Evolutionary conservation across 1,139 yeast genomes (phyloP).

Genomic region (Blastobotrys capitulatus): DNA sequence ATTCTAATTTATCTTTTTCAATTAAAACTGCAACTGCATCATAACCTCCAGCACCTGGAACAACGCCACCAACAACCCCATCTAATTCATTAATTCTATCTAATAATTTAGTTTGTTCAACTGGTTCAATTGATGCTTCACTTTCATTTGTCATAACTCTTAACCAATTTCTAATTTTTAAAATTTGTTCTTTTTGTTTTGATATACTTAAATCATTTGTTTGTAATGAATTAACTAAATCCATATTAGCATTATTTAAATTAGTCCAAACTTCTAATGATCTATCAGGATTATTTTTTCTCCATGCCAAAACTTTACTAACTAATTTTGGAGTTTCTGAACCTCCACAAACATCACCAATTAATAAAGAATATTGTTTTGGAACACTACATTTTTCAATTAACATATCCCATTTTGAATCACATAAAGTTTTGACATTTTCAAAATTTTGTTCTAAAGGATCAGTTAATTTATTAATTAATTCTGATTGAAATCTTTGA

Average conservation of each 20-base stretch:
- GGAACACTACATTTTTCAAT: constrained; percentile 60
- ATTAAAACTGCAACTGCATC: constrained; percentile 83
- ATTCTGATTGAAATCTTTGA: constrained; percentile 49
- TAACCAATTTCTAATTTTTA: constrained; percentile 49
- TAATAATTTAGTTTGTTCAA: constrained; percentile 63
- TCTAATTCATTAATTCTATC: constrained; percentile 50
- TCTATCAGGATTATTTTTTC: constrained; percentile 44
- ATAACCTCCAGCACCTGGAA: constrained; percentile 98
- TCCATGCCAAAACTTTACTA: constrained; percentile 69
- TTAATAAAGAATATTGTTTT: constrained; percentile 55
- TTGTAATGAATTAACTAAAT: constrained; percentile 46
- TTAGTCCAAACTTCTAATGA: constrained; percentile 47
- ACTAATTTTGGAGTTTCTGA: constrained; percentile 93
- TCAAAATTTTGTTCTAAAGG: constrained; percentile 5
- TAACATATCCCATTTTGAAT: constrained; percentile 55
- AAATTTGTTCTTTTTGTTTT: constrained; percentile 32
- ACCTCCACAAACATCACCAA: constrained; percentile 94
- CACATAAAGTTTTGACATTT: constrained; percentile 34
- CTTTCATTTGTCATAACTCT: constrained; percentile 56
- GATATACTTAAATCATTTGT: neutral
- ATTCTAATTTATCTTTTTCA: constrained; percentile 41
- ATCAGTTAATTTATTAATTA: constrained; percentile 13
- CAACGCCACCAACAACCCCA: constrained; percentile 91
- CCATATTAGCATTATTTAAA: constrained; percentile 55
- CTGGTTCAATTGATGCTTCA: constrained; percentile 87